Base-by-base conservation (phyloP, 176 grass and related monocot genomes). In the Panicum miliaceum region DNA sequence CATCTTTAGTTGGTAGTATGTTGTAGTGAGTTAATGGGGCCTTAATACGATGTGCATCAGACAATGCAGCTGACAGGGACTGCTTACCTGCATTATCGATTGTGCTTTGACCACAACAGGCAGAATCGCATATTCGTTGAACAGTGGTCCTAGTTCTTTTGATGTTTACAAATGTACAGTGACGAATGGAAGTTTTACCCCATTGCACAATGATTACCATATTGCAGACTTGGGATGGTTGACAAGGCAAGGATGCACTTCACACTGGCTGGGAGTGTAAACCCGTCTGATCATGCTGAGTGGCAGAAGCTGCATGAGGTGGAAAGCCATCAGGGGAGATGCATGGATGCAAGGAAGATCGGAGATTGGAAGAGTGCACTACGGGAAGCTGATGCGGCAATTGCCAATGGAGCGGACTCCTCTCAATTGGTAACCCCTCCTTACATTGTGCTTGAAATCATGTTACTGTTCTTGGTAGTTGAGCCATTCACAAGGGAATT, bases 201-300 rank as follows among this genome's bases (percentile, higher is more conserved):
- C 59, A 58, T 83, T 18, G 52, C 20, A 42, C 71, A 41, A 22
- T 79, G 50, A 64, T 62, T 57, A 20, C 40, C 19, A 53, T 85
- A 25, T 86, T 87, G 38, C 67, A 97, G 91, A 68, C 56, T 91
- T 59, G 94, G 94, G 46, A 75, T 90, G 77, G 42, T 88, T 85
- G 89, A 91, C 38, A 82, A 63, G 46, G 94, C 91, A 12, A 71
- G 75, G 78, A 85, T 27, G 59, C 87, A 97, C 69, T 78, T 97
- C 8, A 75, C 69, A 20, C 25, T 81, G 64, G 74, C 69, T 12
- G 82, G 68, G 48, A 90, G 69, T n/a, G 53, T 54, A 8, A 84
- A 77, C 27, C 80, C 83, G 64, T 53, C 64, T 8, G 87, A 93
- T n/a, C 65, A 77, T 48, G 25, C 40, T 53, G 88, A 82, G 65